These are phyloP conservation scores for Ananas comosus DNA, from an alignment of 176 grass and related monocot species.

Conservation along the genomic window DNA sequence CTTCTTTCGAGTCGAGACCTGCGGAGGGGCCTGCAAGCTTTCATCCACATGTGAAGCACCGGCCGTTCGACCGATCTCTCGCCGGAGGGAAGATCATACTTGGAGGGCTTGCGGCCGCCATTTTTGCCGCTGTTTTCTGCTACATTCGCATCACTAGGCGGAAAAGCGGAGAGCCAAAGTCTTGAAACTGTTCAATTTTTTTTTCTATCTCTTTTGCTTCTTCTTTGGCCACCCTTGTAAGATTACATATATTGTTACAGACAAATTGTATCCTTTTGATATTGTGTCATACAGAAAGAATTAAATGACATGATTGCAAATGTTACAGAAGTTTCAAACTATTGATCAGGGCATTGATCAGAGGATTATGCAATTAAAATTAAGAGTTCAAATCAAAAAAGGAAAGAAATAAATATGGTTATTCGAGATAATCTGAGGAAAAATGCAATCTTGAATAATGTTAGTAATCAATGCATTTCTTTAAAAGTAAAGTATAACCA, in stretches of 20 bases:
- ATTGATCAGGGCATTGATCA: no score
- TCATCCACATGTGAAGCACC: neutral
- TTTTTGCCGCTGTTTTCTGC: slow-evolving; percentile 26
- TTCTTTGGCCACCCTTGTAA: neutral
- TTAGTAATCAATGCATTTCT: no score
- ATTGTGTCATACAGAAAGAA: no score
- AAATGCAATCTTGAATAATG: neutral
- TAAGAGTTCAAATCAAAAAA: no score
- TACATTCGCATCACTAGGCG: slow-evolving; percentile 41
- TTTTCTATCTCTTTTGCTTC: neutral
- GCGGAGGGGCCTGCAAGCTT: neutral
- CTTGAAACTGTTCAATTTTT: neutral
- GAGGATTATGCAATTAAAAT: no score
- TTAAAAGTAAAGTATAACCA: no score
- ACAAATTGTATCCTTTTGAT: no score
- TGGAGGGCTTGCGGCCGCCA: slow-evolving; percentile 16
- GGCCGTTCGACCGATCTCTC: slow-evolving; percentile 17
- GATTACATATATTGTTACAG: no score
- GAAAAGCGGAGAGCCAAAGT: slow-evolving; percentile 21
- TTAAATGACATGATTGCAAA: no score
- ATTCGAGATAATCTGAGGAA: neutral
- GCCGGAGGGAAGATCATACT: slow-evolving; percentile 30
- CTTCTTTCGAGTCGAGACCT: slow-evolving; percentile 4
- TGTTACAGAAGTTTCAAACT: no score
- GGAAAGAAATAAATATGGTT: neutral